phyloP scores from a whole-genome alignment of 257 asterid genomes.

The Eucommia ulmoides region DNA sequence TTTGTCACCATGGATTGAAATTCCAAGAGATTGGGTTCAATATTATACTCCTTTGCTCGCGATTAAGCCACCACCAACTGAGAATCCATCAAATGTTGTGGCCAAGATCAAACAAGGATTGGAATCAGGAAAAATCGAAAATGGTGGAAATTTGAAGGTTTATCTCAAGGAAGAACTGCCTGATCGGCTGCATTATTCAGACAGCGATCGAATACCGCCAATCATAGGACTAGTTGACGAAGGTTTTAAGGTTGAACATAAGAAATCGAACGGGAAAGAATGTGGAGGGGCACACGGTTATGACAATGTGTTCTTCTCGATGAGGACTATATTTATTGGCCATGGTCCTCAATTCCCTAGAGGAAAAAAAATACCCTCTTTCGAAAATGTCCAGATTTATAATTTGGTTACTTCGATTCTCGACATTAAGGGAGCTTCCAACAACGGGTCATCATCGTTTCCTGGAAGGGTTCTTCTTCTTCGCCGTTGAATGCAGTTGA shows the following conservation, averaged over 20 bases:
- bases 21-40: neutral
- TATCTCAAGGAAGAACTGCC: constrained; percentile 7
- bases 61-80: neutral
- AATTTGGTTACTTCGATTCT: constrained; percentile 5
- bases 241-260: constrained; percentile 14
- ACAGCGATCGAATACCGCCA: constrained; percentile 11
- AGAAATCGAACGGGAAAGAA: constrained; percentile 3
- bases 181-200: constrained; percentile 11
- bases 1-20: constrained; percentile 1
- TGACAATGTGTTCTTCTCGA: constrained; percentile 7
- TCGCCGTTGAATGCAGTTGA: neutral
- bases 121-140: neutral
- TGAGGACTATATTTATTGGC: constrained; percentile 6
- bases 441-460: constrained; percentile 2
- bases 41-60: neutral
- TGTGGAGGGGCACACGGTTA: constrained; percentile 9
- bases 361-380: constrained; percentile 4
- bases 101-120: neutral
- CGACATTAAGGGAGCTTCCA: constrained; percentile 4
- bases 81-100: neutral
- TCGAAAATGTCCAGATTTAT: constrained; percentile 4
- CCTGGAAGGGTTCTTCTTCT: neutral
- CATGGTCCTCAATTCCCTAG: constrained; percentile 7
- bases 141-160: neutral
- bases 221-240: constrained; percentile 11